These are phyloP conservation scores for Tulasnella sp. DNA, from an alignment of 768 basidiomycete species.

Conservation along the genomic window DNA sequence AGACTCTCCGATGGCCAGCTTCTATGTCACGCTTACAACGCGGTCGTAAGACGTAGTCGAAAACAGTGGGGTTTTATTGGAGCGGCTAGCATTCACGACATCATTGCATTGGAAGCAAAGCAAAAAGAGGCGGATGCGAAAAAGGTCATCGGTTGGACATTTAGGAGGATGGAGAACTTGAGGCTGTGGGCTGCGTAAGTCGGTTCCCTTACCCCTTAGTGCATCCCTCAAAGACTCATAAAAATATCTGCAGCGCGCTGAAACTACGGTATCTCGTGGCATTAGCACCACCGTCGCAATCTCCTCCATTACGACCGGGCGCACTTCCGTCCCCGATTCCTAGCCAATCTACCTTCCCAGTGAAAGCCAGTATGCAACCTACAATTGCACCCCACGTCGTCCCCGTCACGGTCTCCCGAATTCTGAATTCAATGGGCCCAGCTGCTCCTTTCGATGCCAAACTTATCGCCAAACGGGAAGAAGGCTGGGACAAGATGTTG, in stretches of 20 bases:
- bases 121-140: slow-evolving; percentile 36
- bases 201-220: neutral
- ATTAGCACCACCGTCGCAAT: slow-evolving; percentile 51
- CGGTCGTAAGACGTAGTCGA: slow-evolving; percentile 70
- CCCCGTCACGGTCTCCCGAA: slow-evolving; percentile 39
- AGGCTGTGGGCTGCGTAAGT: slow-evolving; percentile 80
- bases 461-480: slow-evolving; percentile 64
- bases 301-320: slow-evolving; percentile 34
- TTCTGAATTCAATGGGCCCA: slow-evolving; percentile 42
- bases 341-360: slow-evolving; percentile 19
- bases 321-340: slow-evolving; percentile 28
- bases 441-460: slow-evolving; percentile 67
- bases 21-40: slow-evolving; percentile 76
- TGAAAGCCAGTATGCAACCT: neutral
- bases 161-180: slow-evolving; percentile 79
- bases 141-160: slow-evolving; percentile 65
- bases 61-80: slow-evolving; percentile 88
- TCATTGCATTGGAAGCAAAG: slow-evolving; percentile 57
- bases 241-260: slow-evolving; percentile 50
- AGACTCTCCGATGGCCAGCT: slow-evolving; percentile 71
- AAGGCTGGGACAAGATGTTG: slow-evolving; percentile 80
- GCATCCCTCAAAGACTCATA: neutral
- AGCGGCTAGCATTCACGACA: slow-evolving; percentile 71
- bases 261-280: slow-evolving; percentile 78
- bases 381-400: slow-evolving; percentile 13